Evolutionary conservation across 192 early-diverging fungal species (phyloP).

Genomic region (Entomortierella chlamydospora): DNA sequence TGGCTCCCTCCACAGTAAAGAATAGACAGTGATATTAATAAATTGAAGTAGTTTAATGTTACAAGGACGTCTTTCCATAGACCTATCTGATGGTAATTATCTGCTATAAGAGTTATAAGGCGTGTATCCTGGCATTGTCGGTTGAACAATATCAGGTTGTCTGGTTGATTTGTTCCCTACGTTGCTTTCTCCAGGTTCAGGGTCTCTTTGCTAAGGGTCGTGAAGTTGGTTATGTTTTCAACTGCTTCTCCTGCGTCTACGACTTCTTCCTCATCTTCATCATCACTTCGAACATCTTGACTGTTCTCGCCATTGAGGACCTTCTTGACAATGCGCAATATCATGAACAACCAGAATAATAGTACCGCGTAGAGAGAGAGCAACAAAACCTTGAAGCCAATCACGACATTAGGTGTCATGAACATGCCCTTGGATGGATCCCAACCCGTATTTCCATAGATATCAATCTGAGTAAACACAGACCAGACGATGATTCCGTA

Average conservation of each 20-base stretch:
- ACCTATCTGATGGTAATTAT: too few relatives aligned
- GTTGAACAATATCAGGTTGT: too few relatives aligned
- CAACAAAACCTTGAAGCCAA: constrained; percentile 63
- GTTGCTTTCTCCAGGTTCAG: too few relatives aligned
- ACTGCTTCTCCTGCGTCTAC: not conserved
- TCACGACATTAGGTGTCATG: constrained; percentile 54
- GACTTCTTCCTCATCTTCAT: constrained; percentile 61
- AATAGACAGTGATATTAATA: too few relatives aligned
- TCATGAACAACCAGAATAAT: constrained; percentile 74
- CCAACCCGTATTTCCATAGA: constrained; percentile 62
- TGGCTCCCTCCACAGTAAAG: constrained; percentile 64
- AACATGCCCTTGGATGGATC: constrained; percentile 62
- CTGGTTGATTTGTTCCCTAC: too few relatives aligned
- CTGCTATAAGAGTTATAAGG: too few relatives aligned
- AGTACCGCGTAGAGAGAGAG: constrained; percentile 66
- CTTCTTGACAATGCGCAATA: constrained; percentile 70
- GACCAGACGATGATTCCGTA: constrained; percentile 75
- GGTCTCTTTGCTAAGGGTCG: too few relatives aligned
- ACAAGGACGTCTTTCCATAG: too few relatives aligned
- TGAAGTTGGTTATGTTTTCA: not conserved
- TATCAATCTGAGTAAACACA: constrained; percentile 59
- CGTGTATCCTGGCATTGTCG: too few relatives aligned
- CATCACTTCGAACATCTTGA: constrained; percentile 79
- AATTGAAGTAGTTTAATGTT: too few relatives aligned
- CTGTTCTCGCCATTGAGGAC: constrained; percentile 64